A percentile compares a stretch with the other conserved stretches of the same genome.
phyloP scores from a whole-genome alignment of 208 protist genomes.

The Ichthyophonus hoferi region DNA sequence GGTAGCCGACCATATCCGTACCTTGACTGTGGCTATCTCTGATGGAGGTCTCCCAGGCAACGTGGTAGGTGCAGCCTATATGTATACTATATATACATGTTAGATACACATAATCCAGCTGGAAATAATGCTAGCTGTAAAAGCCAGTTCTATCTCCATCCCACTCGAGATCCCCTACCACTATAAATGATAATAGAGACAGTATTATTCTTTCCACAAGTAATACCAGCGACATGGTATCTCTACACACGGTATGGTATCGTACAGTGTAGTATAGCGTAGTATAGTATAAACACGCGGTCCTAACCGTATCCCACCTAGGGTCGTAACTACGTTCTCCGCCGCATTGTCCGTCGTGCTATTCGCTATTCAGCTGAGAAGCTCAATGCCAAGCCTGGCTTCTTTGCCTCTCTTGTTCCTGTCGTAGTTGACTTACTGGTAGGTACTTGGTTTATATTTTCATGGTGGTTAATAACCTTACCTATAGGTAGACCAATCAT shows the following conservation, averaged over 20 bases:
- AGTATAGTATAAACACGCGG: too few relatives aligned
- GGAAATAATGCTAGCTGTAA: background rate
- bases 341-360: constrained; percentile 91
- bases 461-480: background rate
- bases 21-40: constrained; percentile 87
- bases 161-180: too few relatives aligned
- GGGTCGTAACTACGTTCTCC: constrained; percentile 91
- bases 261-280: too few relatives aligned
- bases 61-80: constrained; percentile 29
- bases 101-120: constrained; percentile 1
- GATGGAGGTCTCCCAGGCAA: constrained; percentile 87
- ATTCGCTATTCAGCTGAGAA: constrained; percentile 91
- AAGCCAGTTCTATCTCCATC: too few relatives aligned
- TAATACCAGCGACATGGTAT: too few relatives aligned
- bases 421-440: constrained; percentile 69
- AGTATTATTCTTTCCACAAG: too few relatives aligned
- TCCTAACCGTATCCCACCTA: too few relatives aligned
- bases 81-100: too few relatives aligned
- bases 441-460: constrained; percentile 42
- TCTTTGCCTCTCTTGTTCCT: constrained; percentile 84
- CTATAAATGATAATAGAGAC: too few relatives aligned
- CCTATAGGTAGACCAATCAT: background rate
- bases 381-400: constrained; percentile 80
- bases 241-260: too few relatives aligned
- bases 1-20: constrained; percentile 98